phyloP scores from a whole-genome alignment of 2,329 filamentous ascomycete genomes.

The Penicillium sp. region DNA sequence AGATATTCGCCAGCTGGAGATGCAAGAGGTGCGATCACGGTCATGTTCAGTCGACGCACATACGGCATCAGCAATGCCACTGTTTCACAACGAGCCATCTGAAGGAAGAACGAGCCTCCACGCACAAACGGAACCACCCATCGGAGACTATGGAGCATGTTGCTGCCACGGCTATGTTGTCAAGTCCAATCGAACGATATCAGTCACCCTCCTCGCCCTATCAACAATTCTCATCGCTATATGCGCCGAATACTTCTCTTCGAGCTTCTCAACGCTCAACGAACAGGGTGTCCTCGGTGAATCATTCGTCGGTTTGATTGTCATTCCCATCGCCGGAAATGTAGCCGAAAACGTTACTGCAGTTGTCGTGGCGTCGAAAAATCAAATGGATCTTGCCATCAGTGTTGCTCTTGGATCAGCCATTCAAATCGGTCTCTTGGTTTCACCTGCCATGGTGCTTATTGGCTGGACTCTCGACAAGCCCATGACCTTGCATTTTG shows the following conservation, averaged over 20 bases:
- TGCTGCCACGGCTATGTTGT: background rate
- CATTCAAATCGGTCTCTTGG: constrained; percentile 69
- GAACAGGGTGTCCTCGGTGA: constrained; percentile 56
- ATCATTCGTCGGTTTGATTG: constrained; percentile 68
- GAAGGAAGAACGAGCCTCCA: background rate
- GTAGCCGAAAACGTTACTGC: constrained; percentile 71
- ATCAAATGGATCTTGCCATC: constrained; percentile 74
- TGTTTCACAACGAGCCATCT: background rate
- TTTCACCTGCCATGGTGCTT: constrained; percentile 68
- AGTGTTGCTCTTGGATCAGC: constrained; percentile 68
- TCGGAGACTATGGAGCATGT: background rate
- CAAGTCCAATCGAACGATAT: constrained; percentile 2
- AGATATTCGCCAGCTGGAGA: constrained; percentile 4
- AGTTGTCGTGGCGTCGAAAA: constrained; percentile 67
- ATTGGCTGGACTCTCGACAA: constrained; percentile 63
- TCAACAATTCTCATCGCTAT: constrained; percentile 65
- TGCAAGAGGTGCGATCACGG: constrained; percentile 11
- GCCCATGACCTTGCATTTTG: constrained; percentile 19
- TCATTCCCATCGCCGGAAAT: constrained; percentile 70
- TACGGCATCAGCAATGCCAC: constrained; percentile 6
- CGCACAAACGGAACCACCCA: background rate
- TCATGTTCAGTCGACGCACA: constrained; percentile 1
- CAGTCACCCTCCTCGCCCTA: constrained; percentile 57
- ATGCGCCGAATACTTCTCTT: constrained; percentile 69
- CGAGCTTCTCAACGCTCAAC: constrained; percentile 64